Base-by-base conservation (phyloP, 2,329 filamentous ascomycete species). In the Hypoxylon sp. region DNA sequence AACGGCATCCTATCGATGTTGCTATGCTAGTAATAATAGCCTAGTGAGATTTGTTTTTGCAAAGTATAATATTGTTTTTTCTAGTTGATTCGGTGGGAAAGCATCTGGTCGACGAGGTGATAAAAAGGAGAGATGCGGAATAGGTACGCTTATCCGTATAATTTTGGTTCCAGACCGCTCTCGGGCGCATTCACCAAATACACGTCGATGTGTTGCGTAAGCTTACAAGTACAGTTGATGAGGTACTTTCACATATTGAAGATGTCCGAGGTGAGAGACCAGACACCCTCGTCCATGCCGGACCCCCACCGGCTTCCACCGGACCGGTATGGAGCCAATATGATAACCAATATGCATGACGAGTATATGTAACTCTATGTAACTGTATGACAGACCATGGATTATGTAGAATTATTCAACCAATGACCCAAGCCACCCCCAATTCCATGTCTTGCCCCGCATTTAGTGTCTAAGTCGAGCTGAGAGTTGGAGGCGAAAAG, bases 1-100 rank as follows among this genome's bases (percentile, higher is more conserved):
- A 65, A 60, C 44, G 51, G 51, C 63, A 65, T 65, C 48, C n/a
- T 55, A 19, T 8, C n/a, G 42, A 51, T 13, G 19, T 53, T 17
- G 13, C 17, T 17, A 11, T 31, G 3, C 19, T 53, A 3, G 37
- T 3, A 46, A 8, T 59, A 5, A 26, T 8, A 44, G 2, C 5
- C 4, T n/a, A 17, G n/a, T 13, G 26, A 46, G 13, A 22, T 33
- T 35, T 8, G 10, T 35, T 17, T 48, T 17, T 24, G 48, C 3
- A 10, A 29, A 4, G 14, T 39, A 19, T 19, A 24, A 50, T 11
- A 17, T 17, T 24, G n/a, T 37, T 19, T n/a, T n/a, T 39, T 22
- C 46, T 29, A 13, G 29, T 42, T n/a, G n/a, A 22, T 44, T 17
- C 8, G 14, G 29, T 8, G 17, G 5, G 44, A 29, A 50, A 59